Evolutionary conservation across 257 asterid species (phyloP).

Genomic region (Verbascum thapsus): DNA sequence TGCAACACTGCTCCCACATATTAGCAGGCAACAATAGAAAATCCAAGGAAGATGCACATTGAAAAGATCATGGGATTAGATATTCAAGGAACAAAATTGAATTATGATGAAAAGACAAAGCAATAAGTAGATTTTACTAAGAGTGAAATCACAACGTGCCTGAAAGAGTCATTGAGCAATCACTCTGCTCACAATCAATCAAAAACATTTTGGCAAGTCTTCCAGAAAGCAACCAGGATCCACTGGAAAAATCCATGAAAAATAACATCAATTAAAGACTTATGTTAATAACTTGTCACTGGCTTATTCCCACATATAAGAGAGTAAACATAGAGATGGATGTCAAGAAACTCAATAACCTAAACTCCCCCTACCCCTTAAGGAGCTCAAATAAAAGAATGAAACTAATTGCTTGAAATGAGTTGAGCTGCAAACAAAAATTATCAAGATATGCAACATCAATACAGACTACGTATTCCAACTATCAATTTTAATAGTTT

Average conservation of each 20-base stretch:
- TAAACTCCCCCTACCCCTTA: background rate
- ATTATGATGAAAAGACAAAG: conserved; percentile 5
- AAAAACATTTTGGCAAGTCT: conserved; percentile 89
- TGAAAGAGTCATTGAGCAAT: conserved; percentile 84
- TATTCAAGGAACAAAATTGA: background rate
- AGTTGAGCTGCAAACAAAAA: background rate
- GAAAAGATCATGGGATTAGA: background rate
- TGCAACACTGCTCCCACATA: background rate
- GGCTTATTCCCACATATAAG: conserved; percentile 1
- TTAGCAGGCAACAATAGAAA: conserved; percentile 12
- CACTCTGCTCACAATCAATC: conserved; percentile 90
- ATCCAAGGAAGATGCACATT: background rate
- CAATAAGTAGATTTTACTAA: background rate
- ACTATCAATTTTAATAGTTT: background rate
- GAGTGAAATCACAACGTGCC: conserved; percentile 48
- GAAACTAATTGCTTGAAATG: conserved; percentile 4
- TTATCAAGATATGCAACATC: conserved; percentile 5
- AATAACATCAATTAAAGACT: conserved; percentile 25
- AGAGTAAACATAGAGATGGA: background rate
- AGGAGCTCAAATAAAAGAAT: background rate
- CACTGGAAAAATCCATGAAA: conserved; percentile 46
- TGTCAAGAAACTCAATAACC: conserved; percentile 15
- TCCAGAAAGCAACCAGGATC: conserved; percentile 93
- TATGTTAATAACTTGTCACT: conserved; percentile 10
- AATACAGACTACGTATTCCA: background rate